Evolutionary conservation across 495 filamentous ascomycete genomes (phyloP).

Genomic region (Aspergillus taichungensis): DNA sequence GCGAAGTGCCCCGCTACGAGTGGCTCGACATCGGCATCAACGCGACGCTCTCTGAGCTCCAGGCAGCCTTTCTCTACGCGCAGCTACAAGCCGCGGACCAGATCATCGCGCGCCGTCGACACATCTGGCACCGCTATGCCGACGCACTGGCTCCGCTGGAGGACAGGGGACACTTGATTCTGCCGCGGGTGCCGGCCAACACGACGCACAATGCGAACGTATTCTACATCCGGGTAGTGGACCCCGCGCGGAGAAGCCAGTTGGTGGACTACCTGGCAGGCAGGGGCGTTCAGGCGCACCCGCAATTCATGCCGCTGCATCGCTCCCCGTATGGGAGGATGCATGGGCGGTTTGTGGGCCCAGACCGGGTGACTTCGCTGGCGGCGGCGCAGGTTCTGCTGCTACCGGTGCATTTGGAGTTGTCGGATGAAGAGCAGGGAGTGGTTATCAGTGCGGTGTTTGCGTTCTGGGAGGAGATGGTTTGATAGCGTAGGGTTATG

Average conservation of each 20-base stretch:
- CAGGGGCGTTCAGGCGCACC: constrained; percentile 1
- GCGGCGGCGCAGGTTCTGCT: constrained; percentile 6
- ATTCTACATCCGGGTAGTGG: constrained; percentile 7
- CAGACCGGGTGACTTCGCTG: constrained; percentile 3
- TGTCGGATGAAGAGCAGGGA: constrained; percentile 1
- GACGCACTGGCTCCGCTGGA: constrained; percentile 1
- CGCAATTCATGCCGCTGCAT: constrained; percentile 13
- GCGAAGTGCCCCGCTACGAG: constrained; percentile 9
- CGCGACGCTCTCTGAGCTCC: constrained; percentile 10
- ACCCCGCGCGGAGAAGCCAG: background rate
- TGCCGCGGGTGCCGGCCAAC: background rate
- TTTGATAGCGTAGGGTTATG: too few relatives aligned
- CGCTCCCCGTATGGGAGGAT: background rate
- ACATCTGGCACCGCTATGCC: constrained; percentile 1
- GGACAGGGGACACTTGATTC: background rate
- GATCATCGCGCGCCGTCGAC: constrained; percentile 3
- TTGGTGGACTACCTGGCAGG: constrained; percentile 2
- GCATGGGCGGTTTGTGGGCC: background rate
- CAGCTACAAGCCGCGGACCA: constrained; percentile 12
- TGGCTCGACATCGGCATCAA: constrained; percentile 13
- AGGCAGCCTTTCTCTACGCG: constrained; percentile 14
- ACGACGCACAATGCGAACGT: constrained; percentile 11
- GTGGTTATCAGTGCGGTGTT: background rate
- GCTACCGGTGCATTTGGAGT: constrained; percentile 1
- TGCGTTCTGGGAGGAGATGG: background rate